phyloP scores from a whole-genome alignment of 1,284 basidiomycete genomes.

The Amylostereum areolatum region DNA sequence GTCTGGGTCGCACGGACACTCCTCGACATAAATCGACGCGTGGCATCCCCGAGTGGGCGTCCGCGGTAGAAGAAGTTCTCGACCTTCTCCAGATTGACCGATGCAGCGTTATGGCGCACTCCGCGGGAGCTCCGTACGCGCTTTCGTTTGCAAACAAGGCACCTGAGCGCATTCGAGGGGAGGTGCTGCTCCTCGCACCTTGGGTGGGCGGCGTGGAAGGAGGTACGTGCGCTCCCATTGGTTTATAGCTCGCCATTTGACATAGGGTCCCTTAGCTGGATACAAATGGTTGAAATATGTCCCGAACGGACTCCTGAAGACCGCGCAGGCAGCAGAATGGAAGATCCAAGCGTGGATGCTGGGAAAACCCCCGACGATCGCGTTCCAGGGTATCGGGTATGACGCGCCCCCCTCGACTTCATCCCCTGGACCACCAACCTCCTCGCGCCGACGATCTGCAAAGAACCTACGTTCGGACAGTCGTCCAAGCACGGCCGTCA shows the following conservation, averaged over 20 bases:
- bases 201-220: slow-evolving; percentile 91
- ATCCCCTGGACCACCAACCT: slow-evolving; percentile 28
- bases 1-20: slow-evolving; percentile 80
- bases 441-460: no score
- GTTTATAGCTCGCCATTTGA: not conserved
- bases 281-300: slow-evolving; percentile 98
- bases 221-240: slow-evolving; percentile 45
- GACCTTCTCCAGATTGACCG: slow-evolving; percentile 74
- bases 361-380: slow-evolving; percentile 84
- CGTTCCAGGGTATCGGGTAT: slow-evolving; percentile 78
- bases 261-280: slow-evolving; percentile 39
- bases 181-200: slow-evolving; percentile 88
- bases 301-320: slow-evolving; percentile 88
- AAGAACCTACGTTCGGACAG: slow-evolving; percentile 20
- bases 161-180: slow-evolving; percentile 74
- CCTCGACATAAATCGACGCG: slow-evolving; percentile 63
- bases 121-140: slow-evolving; percentile 95
- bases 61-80: slow-evolving; percentile 84
- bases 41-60: slow-evolving; percentile 88
- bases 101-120: slow-evolving; percentile 91
- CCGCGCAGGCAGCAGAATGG: slow-evolving; percentile 96
- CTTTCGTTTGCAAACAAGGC: slow-evolving; percentile 78
- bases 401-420: slow-evolving; percentile 29
- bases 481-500: slow-evolving; percentile 17
- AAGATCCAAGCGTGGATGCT: slow-evolving; percentile 94